Base-by-base conservation (phyloP, 441 rosid species). In the Euphorbia schlechtendalii region DNA sequence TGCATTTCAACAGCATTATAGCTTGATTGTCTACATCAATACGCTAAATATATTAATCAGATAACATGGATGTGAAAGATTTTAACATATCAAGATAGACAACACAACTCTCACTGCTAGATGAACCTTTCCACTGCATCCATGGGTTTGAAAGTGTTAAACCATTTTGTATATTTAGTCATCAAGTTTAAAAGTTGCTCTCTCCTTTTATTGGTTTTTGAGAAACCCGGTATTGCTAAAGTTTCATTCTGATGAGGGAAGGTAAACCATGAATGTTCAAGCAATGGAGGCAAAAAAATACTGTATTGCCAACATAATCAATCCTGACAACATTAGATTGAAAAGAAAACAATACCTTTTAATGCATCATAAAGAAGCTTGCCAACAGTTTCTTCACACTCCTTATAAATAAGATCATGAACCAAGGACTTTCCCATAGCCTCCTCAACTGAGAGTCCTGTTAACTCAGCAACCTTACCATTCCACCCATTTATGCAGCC, bases 391-490 rank as follows among this genome's bases (percentile, higher is more conserved):
- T 81, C 90, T 80, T 82, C 81, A 62, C 78, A 83, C 68, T 93
- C 96, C 72, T 87, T 76, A 67, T 76, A 87, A 74, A 88, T 76
- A 45, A 93, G 84, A 69, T 93, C 90, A 27, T 62, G 85, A 79
- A 86, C 90, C 77, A 90, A 78, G 70, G 93, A 93, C 77, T 90
- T 87, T n/a, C 96, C 97, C 93, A 82, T 90, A 56, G 96, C 96
- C 77, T 88, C 93, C 77, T 90, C 97, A 76, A 90, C 89, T 12
- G 89, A 78, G 24, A 93, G 87, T 62, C 96, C 93, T 0, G 97
- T 88, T 73, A 93, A 69, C 67, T 90, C 97, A 2, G 96, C 95
- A 54, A 81, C 86, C 81, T 90, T 93, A 17, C 86, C 96, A 69
- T 93, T 93, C 97, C 97, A 93, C 32, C 99, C 97, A 77, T 93